A percentile compares a stretch with the other conserved stretches of the same genome.
Evolutionary conservation across 2,329 filamentous ascomycete species (phyloP).

Genomic region (Trichoderma guizhouense): DNA sequence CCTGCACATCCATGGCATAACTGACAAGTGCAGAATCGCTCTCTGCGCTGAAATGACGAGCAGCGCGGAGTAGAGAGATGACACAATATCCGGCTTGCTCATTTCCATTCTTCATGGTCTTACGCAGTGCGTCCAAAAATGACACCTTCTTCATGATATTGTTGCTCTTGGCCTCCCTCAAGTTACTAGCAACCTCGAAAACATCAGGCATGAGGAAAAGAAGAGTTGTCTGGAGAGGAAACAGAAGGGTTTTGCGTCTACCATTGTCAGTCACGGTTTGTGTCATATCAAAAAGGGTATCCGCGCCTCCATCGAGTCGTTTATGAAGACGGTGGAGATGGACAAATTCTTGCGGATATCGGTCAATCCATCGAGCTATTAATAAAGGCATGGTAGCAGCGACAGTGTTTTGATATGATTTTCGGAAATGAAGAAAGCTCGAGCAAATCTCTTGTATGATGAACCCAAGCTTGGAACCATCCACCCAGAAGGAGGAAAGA

Average conservation of each 20-base stretch:
- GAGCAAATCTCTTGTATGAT: conserved; percentile 65
- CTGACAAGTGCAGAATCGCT: conserved; percentile 62
- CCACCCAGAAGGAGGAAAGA: conserved; percentile 62
- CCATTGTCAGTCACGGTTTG: conserved; percentile 58
- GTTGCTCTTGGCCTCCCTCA: conserved; percentile 60
- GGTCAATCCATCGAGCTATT: conserved; percentile 64
- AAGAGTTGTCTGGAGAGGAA: conserved; percentile 60
- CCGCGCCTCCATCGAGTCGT: conserved; percentile 61
- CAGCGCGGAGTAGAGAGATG: conserved; percentile 58
- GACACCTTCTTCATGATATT: conserved; percentile 63
- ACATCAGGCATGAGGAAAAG: conserved; percentile 65
- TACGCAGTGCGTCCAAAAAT: conserved; percentile 62
- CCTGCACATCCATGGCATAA: conserved; percentile 67
- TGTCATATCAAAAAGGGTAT: conserved; percentile 68
- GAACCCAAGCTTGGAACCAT: conserved; percentile 57
- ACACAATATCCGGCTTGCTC: conserved; percentile 66
- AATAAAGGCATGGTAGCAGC: conserved; percentile 60
- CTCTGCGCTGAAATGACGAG: conserved; percentile 61
- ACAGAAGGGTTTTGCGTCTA: conserved; percentile 53
- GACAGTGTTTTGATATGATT: conserved; percentile 60
- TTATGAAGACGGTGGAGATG: conserved; percentile 58
- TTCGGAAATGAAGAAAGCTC: conserved; percentile 64
- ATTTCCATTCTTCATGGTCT: conserved; percentile 61
- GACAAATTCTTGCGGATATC: conserved; percentile 62
- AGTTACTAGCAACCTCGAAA: conserved; percentile 66